Conservation (phyloP, 176 grass and related monocot species). For the Oryza longistaminata region DNA sequence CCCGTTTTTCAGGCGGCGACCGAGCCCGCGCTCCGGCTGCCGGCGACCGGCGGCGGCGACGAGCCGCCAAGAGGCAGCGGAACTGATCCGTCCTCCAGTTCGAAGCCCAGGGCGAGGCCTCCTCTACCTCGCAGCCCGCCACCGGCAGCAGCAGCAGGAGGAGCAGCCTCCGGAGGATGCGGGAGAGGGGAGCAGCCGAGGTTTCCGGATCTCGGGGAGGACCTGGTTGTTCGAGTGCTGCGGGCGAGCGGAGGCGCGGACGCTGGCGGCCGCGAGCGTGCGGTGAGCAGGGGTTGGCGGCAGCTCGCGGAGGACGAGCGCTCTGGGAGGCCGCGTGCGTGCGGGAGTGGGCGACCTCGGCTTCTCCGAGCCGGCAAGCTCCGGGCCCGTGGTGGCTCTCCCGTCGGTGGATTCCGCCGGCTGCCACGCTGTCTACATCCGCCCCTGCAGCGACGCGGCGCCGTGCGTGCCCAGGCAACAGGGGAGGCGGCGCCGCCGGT, state of each 20-base stretch:
- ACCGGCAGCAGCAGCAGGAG: neutral
- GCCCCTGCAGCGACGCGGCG: conserved; percentile 26
- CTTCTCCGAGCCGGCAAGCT: conserved; percentile 49
- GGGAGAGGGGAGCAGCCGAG: neutral
- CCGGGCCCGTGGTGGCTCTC: conserved; percentile 56
- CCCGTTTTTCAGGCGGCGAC: conserved; percentile 15
- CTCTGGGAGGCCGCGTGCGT: conserved; percentile 73
- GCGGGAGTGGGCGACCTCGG: conserved; percentile 53
- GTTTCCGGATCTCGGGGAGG: conserved; percentile 67
- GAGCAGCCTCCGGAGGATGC: neutral
- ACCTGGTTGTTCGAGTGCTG: conserved; percentile 71
- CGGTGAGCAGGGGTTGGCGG: conserved; percentile 67
- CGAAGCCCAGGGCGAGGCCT: conserved; percentile 17
- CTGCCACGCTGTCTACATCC: conserved; percentile 60
- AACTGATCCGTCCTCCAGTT: conserved; percentile 34
- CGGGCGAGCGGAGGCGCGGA: conserved; percentile 62
- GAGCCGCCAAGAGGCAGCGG: conserved; percentile 47
- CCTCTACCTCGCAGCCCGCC: conserved; percentile 4
- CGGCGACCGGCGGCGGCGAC: neutral
- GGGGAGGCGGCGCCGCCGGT: conserved; percentile 16
- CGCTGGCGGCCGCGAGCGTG: conserved; percentile 61
- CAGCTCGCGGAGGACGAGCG: conserved; percentile 72
- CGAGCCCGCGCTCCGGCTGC: neutral
- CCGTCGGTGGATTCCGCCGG: conserved; percentile 66
- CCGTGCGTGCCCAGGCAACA: neutral